Evolutionary conservation across 2,329 filamentous ascomycete genomes (phyloP).

Genomic region (Ophiostoma quercus): DNA sequence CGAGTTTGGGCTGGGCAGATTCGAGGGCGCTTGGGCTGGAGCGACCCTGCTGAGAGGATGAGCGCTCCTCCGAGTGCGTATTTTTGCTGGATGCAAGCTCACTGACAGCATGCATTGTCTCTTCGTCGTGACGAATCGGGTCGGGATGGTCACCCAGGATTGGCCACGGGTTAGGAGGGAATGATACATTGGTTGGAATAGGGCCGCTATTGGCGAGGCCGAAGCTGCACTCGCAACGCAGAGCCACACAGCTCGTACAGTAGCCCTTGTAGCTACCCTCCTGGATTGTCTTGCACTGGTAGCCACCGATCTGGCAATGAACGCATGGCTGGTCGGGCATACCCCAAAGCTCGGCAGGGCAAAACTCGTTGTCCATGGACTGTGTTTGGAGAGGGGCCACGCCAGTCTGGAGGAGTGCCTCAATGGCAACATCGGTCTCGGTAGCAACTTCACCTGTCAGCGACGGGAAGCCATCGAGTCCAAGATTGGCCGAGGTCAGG

Average conservation of each 20-base stretch:
- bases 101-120: neutral
- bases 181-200: constrained; percentile 36
- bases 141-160: constrained; percentile 42
- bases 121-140: constrained; percentile 38
- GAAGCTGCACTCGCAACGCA: constrained; percentile 56
- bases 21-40: constrained; percentile 28
- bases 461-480: neutral
- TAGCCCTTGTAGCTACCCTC: constrained; percentile 57
- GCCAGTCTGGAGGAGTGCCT: constrained; percentile 8
- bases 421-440: constrained; percentile 17
- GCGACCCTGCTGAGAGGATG: constrained; percentile 27
- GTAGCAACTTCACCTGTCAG: constrained; percentile 18
- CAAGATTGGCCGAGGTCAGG: constrained; percentile 30
- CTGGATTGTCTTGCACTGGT: constrained; percentile 55
- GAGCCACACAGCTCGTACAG: constrained; percentile 58
- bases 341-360: constrained; percentile 34
- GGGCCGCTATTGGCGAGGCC: constrained; percentile 35
- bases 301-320: constrained; percentile 48
- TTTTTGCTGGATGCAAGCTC: neutral
- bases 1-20: constrained; percentile 53
- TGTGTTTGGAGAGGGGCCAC: constrained; percentile 27
- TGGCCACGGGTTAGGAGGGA: constrained; percentile 45
- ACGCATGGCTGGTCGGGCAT: constrained; percentile 46
- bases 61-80: neutral
- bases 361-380: constrained; percentile 35